Evolutionary conservation across 1,284 basidiomycete species (phyloP).

Genomic region (Macrocystidia cucumis): DNA sequence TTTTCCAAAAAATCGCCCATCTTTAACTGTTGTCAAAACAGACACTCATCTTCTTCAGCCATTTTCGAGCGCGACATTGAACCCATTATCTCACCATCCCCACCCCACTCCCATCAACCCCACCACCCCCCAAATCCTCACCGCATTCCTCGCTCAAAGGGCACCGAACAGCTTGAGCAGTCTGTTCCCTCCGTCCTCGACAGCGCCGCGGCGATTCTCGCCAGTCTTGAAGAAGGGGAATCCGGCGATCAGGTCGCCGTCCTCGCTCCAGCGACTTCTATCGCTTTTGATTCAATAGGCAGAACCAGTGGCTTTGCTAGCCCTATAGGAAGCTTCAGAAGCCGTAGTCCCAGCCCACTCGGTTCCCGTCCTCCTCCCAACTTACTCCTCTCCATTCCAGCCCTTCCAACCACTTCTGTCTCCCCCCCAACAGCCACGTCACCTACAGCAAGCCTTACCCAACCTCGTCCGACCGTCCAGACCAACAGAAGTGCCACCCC

Average conservation of each 20-base stretch:
- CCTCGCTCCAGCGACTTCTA: conserved; percentile 36
- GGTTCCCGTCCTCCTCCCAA: conserved; percentile 14
- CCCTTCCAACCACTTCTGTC: conserved; percentile 3
- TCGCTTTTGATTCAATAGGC: conserved; percentile 18
- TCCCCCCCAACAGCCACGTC: conserved; percentile 2
- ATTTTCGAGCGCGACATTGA: conserved; percentile 83
- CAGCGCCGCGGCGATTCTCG: conserved; percentile 59
- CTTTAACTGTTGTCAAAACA: conserved; percentile 17
- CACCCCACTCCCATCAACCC: conserved; percentile 28
- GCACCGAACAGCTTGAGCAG: conserved; percentile 63
- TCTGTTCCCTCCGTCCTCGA: conserved; percentile 72
- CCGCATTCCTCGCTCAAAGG: conserved; percentile 60
- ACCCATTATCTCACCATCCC: conserved; percentile 45
- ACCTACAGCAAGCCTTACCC: neutral
- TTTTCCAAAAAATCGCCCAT: conserved; percentile 2
- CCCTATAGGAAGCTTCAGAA: conserved; percentile 57
- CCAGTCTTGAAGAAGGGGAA: conserved; percentile 34
- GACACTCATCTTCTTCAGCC: conserved; percentile 70
- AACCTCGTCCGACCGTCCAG: conserved; percentile 7
- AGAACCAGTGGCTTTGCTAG: conserved; percentile 52
- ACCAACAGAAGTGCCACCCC: conserved; percentile 8
- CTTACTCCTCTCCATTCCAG: conserved; percentile 3
- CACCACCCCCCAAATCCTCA: conserved; percentile 52
- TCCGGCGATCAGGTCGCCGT: conserved; percentile 46
- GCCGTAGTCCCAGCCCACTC: conserved; percentile 50